Base-by-base conservation (phyloP, 257 asterid genomes). In the Vinca minor region DNA sequence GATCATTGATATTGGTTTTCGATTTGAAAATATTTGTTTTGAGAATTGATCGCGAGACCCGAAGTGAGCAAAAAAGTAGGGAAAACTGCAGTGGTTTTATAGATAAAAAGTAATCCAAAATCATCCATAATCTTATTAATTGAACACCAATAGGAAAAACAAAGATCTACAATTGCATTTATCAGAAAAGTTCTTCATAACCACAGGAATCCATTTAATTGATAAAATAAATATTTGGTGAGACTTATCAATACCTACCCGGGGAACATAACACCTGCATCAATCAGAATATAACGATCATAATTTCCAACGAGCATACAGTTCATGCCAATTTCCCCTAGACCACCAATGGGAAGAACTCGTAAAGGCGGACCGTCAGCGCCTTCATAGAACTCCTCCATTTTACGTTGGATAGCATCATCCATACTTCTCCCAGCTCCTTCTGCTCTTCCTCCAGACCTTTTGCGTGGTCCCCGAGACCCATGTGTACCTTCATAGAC, bases 261-360 rank as follows among this genome's bases (percentile, higher is more conserved):
- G 49, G 98, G 96, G 75, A 93, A 93, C 98, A 93, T 93, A 29
- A 93, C 81, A 72, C 98, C 98, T 45, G 98, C 97, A 80, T 93
- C 98, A 56, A 93, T 83, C 79, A 93, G 77, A 75, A 93, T 85
- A 82, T 93, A 93, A 50, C 98, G 87, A 64, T 93, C 97, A 74
- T 82, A 85, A 78, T 89, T 87, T 56, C 98, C 98, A 35, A 93
- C 87, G 13, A 93, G 90, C 98, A 93, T 93, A 85, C 98, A 93
- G 69, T 93, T 93, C 98, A 93, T 93, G 82, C 98, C 98, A 39
- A 93, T 93, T 83, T 93, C 97, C 74, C 96, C 97, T 59, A 93
- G 78, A 66, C 98, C 98, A 44, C 98, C 98, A 81, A 93, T 89
- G 48, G 98, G 98, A 44, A 93, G 85, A 76, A 93, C 57, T 31